phyloP scores from a whole-genome alignment of 2,329 filamentous ascomycete genomes.

The Ceratocystis cacaofunesta region DNA sequence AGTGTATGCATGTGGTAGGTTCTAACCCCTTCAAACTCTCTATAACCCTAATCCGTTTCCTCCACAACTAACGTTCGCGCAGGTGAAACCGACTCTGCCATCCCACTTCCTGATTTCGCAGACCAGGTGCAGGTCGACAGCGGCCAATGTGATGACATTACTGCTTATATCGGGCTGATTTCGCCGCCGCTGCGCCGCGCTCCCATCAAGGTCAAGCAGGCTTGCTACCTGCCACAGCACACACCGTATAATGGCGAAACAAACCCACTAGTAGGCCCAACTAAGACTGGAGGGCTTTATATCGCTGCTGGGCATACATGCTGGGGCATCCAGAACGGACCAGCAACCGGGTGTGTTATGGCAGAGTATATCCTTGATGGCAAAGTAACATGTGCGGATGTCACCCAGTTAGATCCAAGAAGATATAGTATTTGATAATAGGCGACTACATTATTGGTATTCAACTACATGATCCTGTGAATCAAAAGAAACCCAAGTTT shows the following conservation, averaged over 20 bases:
- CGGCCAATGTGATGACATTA: constrained; percentile 66
- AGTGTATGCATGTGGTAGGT: constrained; percentile 73
- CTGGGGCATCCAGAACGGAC: constrained; percentile 96
- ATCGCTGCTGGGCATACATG: constrained; percentile 87
- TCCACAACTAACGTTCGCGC: not conserved
- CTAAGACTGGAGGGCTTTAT: constrained; percentile 57
- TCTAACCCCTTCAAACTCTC: constrained; percentile 17
- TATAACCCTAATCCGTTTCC: not conserved
- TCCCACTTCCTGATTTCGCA: constrained; percentile 61
- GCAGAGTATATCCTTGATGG: constrained; percentile 68
- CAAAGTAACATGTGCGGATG: constrained; percentile 49
- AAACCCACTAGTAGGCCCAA: constrained; percentile 63
- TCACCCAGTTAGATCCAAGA: constrained; percentile 52
- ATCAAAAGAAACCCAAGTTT: not conserved
- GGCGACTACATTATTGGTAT: not conserved
- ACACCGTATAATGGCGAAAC: constrained; percentile 42
- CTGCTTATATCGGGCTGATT: constrained; percentile 58
- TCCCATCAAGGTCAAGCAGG: constrained; percentile 60
- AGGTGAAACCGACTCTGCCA: constrained; percentile 59
- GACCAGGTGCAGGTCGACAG: constrained; percentile 65
- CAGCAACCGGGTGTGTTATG: constrained; percentile 70
- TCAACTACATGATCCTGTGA: not conserved
- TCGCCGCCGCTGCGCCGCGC: constrained; percentile 51
- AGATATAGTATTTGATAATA: constrained; percentile 28
- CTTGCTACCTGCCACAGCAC: constrained; percentile 83